A percentile compares a stretch with the other conserved stretches of the same genome.
These are phyloP conservation scores for Penicillium sp. DNA, from an alignment of 2,329 filamentous ascomycete species.

Conservation along the genomic window DNA sequence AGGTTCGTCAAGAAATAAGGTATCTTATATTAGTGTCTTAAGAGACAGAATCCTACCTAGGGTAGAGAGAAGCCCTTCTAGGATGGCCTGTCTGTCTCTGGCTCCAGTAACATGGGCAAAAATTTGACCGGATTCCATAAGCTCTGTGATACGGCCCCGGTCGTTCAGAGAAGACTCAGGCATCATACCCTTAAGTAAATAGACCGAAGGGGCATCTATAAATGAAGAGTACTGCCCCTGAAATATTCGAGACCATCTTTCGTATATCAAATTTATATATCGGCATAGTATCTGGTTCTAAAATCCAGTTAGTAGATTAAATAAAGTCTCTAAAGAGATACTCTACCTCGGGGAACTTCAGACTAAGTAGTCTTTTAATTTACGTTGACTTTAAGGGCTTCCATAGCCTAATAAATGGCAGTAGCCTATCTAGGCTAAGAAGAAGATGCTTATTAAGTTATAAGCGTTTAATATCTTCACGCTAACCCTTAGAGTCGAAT, in stretches of 20 bases:
- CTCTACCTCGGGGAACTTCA: constrained; percentile 7
- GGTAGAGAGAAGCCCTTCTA: neutral
- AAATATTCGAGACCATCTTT: neutral
- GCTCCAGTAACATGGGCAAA: neutral
- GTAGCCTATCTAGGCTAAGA: neutral
- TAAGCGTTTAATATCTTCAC: constrained; percentile 7
- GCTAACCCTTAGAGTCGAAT: neutral
- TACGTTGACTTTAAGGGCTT: neutral
- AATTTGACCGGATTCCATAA: neutral
- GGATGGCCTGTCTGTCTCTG: neutral
- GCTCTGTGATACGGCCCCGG: neutral
- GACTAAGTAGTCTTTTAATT: constrained; percentile 8
- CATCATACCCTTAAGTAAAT: constrained; percentile 2
- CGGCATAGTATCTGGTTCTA: neutral
- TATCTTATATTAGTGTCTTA: no score
- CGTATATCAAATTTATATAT: neutral
- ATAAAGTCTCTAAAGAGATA: neutral
- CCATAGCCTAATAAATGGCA: constrained; percentile 7
- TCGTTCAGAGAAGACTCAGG: neutral
- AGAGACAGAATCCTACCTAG: constrained; percentile 4
- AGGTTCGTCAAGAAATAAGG: constrained; percentile 3
- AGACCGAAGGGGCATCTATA: neutral
- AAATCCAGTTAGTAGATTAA: no score
- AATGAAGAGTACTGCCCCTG: neutral
- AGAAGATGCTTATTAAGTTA: neutral